These are phyloP conservation scores for Moringa oleifera DNA, from an alignment of 345 rosid genomes.

Conservation along the genomic window DNA sequence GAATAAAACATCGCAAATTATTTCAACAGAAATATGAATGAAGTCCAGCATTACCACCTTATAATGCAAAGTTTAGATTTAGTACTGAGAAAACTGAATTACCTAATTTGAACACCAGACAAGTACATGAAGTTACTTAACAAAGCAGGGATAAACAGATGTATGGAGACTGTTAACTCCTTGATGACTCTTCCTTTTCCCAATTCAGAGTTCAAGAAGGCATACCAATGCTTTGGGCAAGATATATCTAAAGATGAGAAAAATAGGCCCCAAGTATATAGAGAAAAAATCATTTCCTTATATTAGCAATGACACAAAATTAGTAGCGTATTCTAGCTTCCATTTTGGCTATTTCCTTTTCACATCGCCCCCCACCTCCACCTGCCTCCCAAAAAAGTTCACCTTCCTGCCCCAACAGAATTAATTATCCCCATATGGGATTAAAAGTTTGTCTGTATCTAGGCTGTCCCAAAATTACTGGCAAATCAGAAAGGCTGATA, in stretches of 20 bases:
- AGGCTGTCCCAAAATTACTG: no score
- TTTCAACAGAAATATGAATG: constrained; percentile 7
- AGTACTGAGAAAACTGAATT: neutral
- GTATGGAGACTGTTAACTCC: neutral
- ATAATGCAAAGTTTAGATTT: neutral
- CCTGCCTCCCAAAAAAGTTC: no score
- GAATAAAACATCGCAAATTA: neutral
- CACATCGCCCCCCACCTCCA: no score
- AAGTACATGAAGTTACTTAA: neutral
- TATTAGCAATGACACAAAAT: no score
- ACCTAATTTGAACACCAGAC: neutral
- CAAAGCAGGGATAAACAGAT: neutral
- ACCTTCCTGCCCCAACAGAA: neutral
- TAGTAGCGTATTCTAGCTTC: no score
- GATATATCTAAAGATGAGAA: neutral
- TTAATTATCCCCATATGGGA: neutral
- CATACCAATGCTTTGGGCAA: neutral
- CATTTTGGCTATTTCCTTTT: no score
- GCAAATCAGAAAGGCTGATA: no score
- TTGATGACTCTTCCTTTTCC: neutral
- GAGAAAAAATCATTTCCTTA: no score
- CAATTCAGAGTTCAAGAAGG: neutral
- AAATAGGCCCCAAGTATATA: neutral
- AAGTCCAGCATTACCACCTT: neutral
- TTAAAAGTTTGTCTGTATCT: neutral